Evolutionary conservation across 1,139 yeast genomes (phyloP).

Genomic region (Nadsonia starkeyi-henricii): DNA sequence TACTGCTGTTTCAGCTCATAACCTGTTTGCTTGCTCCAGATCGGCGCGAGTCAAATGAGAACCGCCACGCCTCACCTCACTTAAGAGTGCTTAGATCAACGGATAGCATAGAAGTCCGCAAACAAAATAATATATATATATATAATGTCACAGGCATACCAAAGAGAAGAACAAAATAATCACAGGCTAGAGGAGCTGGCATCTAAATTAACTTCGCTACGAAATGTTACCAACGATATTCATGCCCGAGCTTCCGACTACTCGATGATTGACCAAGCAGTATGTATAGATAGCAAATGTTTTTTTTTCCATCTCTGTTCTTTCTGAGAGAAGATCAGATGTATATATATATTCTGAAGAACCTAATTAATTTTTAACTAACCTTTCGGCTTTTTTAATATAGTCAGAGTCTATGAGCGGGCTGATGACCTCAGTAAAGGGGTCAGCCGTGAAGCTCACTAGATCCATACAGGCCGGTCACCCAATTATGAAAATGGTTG

Average conservation of each 20-base stretch:
- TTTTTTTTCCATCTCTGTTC: neutral
- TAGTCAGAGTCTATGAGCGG: constrained; percentile 38
- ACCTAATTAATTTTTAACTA: neutral
- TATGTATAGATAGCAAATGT: constrained; percentile 6
- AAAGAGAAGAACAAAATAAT: constrained; percentile 33
- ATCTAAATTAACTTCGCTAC: constrained; percentile 43
- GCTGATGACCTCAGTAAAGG: constrained; percentile 44
- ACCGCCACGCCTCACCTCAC: too few relatives aligned
- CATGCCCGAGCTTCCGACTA: constrained; percentile 47
- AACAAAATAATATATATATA: too few relatives aligned
- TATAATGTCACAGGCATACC: constrained; percentile 2
- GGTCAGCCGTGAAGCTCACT: constrained; percentile 54
- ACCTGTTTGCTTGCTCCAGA: too few relatives aligned
- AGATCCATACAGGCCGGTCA: constrained; percentile 46
- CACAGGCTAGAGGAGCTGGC: constrained; percentile 45
- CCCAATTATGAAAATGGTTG: constrained; percentile 42
- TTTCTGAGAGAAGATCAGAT: too few relatives aligned
- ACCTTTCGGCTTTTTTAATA: constrained; percentile 1
- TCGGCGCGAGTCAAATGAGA: too few relatives aligned
- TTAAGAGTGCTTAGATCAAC: too few relatives aligned
- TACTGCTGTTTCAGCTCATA: too few relatives aligned
- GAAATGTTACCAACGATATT: constrained; percentile 50
- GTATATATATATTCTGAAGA: too few relatives aligned
- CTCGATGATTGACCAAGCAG: constrained; percentile 36
- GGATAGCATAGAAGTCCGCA: too few relatives aligned